Evolutionary conservation across 495 filamentous ascomycete species (phyloP).

Genomic region (Tuber magnatum): DNA sequence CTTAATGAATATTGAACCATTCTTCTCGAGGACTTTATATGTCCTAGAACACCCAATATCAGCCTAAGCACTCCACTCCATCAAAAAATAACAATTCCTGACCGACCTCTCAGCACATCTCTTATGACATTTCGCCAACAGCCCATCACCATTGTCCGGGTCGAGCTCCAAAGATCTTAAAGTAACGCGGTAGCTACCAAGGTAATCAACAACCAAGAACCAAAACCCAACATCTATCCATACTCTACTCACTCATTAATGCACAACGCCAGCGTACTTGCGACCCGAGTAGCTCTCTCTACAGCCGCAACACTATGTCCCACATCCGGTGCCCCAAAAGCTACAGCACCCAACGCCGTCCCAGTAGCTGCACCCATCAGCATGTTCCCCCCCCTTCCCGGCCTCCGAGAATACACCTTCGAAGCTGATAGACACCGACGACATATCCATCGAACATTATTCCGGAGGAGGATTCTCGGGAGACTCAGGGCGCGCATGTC

Average conservation of each 20-base stretch:
- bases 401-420: constrained; percentile 9
- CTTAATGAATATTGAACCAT: constrained; percentile 97
- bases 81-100: constrained; percentile 6
- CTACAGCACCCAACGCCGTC: constrained; percentile 53
- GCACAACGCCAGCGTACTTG: constrained; percentile 63
- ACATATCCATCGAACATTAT: constrained; percentile 37
- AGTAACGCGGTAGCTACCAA: constrained; percentile 68
- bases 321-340: constrained; percentile 53
- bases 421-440: constrained; percentile 28
- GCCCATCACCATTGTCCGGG: constrained; percentile 53
- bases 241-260: constrained; percentile 72
- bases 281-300: constrained; percentile 73
- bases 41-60: constrained; percentile 50
- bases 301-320: constrained; percentile 61
- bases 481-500: constrained; percentile 30
- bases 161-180: constrained; percentile 56
- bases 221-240: neutral
- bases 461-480: constrained; percentile 21
- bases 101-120: constrained; percentile 65
- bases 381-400: constrained; percentile 43
- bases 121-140: constrained; percentile 81
- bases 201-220: constrained; percentile 22
- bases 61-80: constrained; percentile 7
- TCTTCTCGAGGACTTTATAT: constrained; percentile 77
- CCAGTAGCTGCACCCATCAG: constrained; percentile 51